Percentiles rank a stretch among this genome's conserved stretches.
Evolutionary conservation across 129 eudicot species (phyloP).

Genomic region (Tagetes erecta): DNA sequence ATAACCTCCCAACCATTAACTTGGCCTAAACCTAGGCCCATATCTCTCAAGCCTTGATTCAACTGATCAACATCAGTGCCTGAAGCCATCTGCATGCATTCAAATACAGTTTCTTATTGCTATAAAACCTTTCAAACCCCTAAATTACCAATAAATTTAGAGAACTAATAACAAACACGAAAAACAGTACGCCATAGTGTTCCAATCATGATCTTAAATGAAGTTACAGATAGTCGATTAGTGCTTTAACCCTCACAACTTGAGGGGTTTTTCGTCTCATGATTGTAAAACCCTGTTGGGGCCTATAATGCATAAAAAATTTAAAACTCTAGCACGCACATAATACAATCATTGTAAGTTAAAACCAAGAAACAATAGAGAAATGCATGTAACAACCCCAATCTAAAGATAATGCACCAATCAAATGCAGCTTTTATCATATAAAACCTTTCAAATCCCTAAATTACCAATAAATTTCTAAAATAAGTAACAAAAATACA

Average conservation of each 20-base stretch:
- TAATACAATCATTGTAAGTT: too few species aligned
- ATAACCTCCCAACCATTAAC: constrained; percentile 62
- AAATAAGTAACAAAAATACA: constrained; percentile 3
- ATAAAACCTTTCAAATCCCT: background rate
- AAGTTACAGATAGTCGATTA: background rate
- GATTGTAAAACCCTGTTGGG: constrained; percentile 16
- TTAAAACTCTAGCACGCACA: too few species aligned
- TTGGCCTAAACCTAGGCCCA: constrained; percentile 38
- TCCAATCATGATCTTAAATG: constrained; percentile 9
- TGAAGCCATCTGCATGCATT: constrained; percentile 45
- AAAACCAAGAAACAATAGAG: too few species aligned
- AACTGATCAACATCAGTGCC: constrained; percentile 43
- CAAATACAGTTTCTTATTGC: background rate
- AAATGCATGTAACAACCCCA: too few species aligned
- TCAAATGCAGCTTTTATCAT: background rate
- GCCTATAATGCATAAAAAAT: background rate
- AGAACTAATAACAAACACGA: constrained; percentile 1
- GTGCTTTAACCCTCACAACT: constrained; percentile 10
- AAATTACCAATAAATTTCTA: background rate
- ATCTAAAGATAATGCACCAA: background rate
- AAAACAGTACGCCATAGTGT: background rate
- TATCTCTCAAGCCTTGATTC: constrained; percentile 40
- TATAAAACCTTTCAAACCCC: background rate
- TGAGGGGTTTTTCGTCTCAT: constrained; percentile 12
- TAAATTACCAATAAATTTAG: background rate